phyloP scores from a whole-genome alignment of 306 rosid species.

The Dryas drummondii region DNA sequence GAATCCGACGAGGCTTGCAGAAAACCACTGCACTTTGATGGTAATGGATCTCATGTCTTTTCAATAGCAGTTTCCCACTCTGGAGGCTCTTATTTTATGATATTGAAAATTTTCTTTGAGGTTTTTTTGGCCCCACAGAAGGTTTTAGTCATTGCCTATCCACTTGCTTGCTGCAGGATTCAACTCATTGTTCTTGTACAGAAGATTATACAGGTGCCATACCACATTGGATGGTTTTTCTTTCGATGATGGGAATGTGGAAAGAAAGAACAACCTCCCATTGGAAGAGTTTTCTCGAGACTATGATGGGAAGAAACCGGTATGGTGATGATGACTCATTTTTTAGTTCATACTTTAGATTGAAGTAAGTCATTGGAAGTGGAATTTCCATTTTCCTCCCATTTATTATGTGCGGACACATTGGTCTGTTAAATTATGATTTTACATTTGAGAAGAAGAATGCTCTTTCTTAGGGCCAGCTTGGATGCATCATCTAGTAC shows the following conservation, averaged over 20 bases:
- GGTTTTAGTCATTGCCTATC: conserved; percentile 5
- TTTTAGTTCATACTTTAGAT: neutral
- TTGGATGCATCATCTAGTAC: neutral
- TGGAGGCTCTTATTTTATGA: neutral
- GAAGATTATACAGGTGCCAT: conserved; percentile 80
- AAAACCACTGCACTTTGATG: conserved; percentile 61
- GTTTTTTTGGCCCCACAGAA: neutral
- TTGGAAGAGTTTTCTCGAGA: conserved; percentile 50
- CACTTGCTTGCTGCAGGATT: conserved; percentile 63
- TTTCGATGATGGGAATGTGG: conserved; percentile 71
- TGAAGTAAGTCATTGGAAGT: neutral
- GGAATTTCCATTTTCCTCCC: neutral
- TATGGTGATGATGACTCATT: conserved; percentile 27
- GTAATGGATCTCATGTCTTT: conserved; percentile 39
- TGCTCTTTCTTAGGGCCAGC: neutral
- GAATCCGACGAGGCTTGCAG: conserved; percentile 34
- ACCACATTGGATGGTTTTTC: conserved; percentile 68
- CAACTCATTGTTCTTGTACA: conserved; percentile 71
- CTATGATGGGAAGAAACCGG: conserved; percentile 89
- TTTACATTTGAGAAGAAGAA: neutral
- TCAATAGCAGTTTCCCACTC: neutral
- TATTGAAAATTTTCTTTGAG: conserved; percentile 1
- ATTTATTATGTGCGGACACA: neutral
- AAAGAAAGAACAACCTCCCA: conserved; percentile 56
- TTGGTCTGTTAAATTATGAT: neutral